Evolutionary conservation across 2,329 filamentous ascomycete species (phyloP).

Genomic region (Cladosporium sp.): DNA sequence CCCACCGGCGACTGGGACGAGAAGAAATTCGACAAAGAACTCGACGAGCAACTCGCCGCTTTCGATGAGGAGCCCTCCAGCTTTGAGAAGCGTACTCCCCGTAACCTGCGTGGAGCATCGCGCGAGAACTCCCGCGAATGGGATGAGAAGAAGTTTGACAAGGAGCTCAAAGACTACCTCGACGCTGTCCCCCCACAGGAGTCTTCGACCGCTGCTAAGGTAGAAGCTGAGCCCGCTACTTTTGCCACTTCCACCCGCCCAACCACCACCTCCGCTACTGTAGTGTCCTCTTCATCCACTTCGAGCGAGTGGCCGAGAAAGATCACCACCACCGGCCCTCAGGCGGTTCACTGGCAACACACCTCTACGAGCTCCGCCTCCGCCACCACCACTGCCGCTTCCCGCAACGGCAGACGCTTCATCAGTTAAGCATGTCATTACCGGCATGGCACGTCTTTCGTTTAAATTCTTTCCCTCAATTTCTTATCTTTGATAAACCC

Average conservation of each 20-base stretch:
- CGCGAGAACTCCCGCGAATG: not conserved
- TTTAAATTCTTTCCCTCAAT: too few species aligned
- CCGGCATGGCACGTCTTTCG: too few species aligned
- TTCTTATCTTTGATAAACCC: too few species aligned
- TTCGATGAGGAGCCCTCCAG: too few species aligned
- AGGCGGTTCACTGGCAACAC: not conserved
- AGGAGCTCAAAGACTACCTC: not conserved
- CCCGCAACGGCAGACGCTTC: too few species aligned
- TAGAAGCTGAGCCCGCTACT: not conserved
- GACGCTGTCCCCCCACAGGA: not conserved
- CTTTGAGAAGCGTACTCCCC: too few species aligned
- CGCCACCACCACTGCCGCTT: too few species aligned
- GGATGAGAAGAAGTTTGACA: not conserved
- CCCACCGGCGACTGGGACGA: too few species aligned
- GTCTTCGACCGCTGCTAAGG: not conserved
- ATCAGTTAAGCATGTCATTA: too few species aligned
- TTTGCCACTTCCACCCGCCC: not conserved
- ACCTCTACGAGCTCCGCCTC: too few species aligned
- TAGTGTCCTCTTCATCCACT: not conserved
- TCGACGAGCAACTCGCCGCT: too few species aligned
- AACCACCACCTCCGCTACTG: not conserved
- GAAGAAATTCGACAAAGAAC: too few species aligned
- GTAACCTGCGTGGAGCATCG: not conserved
- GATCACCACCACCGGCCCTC: not conserved
- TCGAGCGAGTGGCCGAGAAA: not conserved